A percentile compares a stretch with the other conserved stretches of the same genome.
Evolutionary conservation across 1,284 basidiomycete species (phyloP).

Genomic region (Pterulicium gracile): DNA sequence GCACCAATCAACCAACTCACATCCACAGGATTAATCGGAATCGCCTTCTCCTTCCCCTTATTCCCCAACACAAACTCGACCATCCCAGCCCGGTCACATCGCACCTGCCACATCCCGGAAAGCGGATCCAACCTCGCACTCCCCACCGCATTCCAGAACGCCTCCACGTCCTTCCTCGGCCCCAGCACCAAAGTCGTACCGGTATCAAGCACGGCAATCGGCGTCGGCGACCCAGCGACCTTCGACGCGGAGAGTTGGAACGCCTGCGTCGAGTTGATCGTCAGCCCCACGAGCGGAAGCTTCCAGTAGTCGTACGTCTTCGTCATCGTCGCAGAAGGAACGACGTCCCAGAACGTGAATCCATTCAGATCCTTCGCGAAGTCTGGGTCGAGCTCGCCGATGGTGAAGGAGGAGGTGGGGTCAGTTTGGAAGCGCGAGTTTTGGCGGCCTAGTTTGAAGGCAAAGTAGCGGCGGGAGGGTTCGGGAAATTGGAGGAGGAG

Average conservation of each 20-base stretch:
- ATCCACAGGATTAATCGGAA: slow-evolving; percentile 40
- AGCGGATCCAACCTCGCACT: slow-evolving; percentile 25
- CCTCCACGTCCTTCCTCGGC: slow-evolving; percentile 35
- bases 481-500: slow-evolving; percentile 32
- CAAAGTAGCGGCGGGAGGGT: slow-evolving; percentile 34
- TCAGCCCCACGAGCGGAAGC: slow-evolving; percentile 33
- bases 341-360: slow-evolving; percentile 22
- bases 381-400: slow-evolving; percentile 35
- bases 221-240: slow-evolving; percentile 28
- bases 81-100: slow-evolving; percentile 34
- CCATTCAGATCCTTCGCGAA: slow-evolving; percentile 23
- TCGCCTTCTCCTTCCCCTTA: slow-evolving; percentile 19
- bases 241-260: slow-evolving; percentile 34
- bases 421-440: slow-evolving; percentile 11
- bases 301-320: slow-evolving; percentile 48
- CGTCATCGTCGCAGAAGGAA: slow-evolving; percentile 29
- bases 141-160: slow-evolving; percentile 38
- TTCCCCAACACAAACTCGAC: slow-evolving; percentile 39
- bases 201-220: slow-evolving; percentile 46
- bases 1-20: slow-evolving; percentile 36
- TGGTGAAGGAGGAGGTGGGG: slow-evolving; percentile 35
- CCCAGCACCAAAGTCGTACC: slow-evolving; percentile 50
- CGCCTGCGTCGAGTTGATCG: slow-evolving; percentile 26
- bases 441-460: slow-evolving; percentile 35
- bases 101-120: slow-evolving; percentile 37